phyloP scores from a whole-genome alignment of 306 rosid species.

The Fagus sylvatica region DNA sequence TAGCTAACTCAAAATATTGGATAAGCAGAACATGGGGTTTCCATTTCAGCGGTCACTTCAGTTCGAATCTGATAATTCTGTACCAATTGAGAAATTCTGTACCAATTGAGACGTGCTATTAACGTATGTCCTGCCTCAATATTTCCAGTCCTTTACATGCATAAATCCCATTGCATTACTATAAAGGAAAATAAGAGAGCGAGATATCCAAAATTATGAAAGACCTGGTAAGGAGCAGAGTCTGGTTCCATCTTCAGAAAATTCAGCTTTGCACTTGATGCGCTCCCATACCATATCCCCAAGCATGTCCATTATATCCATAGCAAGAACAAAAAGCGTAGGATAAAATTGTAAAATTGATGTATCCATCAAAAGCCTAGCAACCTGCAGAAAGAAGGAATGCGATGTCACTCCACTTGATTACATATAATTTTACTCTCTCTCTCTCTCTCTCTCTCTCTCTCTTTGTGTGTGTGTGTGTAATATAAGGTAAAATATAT shows the following conservation, averaged over 20 bases:
- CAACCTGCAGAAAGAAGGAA: constrained; percentile 67
- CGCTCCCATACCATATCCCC: constrained; percentile 96
- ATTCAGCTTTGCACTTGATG: constrained; percentile 82
- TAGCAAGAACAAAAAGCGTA: constrained; percentile 82
- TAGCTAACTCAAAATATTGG: not conserved
- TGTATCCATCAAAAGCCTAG: constrained; percentile 90
- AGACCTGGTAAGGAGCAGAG: constrained; percentile 66
- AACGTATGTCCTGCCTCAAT: constrained; percentile 5
- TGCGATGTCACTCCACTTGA: not conserved
- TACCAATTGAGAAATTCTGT: not conserved
- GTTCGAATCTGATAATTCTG: not conserved
- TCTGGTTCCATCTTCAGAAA: constrained; percentile 67
- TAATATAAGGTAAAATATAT: not conserved
- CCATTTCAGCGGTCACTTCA: not conserved
- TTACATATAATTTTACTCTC: not conserved
- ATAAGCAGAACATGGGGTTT: not conserved
- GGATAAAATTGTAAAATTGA: constrained; percentile 83
- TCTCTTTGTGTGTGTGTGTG: no score
- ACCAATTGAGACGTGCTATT: not conserved
- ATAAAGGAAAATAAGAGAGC: constrained; percentile 12
- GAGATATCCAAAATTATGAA: constrained; percentile 21
- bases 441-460: no score
- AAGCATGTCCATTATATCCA: constrained; percentile 87
- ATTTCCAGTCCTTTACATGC: not conserved
- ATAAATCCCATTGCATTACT: not conserved